phyloP scores from a whole-genome alignment of 192 early-diverging fungal species.

The Backusella circina region DNA sequence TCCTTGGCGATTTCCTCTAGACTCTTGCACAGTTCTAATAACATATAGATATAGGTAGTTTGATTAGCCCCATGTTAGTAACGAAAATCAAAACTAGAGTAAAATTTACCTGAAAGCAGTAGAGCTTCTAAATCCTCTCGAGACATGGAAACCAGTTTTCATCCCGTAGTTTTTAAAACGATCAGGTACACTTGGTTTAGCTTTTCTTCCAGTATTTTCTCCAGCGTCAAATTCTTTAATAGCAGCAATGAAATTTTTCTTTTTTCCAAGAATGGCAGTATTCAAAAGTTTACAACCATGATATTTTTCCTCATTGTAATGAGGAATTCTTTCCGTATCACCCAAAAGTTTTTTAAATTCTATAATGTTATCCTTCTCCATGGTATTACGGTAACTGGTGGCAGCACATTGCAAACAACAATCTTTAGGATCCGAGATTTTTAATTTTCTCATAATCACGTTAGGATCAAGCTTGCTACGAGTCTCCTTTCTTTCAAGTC shows the following conservation, averaged over 20 bases:
- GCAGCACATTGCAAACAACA: constrained; percentile 46
- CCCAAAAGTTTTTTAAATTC: not conserved
- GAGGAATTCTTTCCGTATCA: not conserved
- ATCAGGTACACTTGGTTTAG: constrained; percentile 1
- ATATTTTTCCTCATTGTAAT: constrained; percentile 2
- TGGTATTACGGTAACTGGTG: constrained; percentile 34
- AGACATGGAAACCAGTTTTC: constrained; percentile 13
- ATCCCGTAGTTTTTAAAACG: not conserved
- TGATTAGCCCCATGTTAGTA: not conserved
- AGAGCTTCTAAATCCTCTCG: constrained; percentile 4
- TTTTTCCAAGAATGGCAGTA: constrained; percentile 14
- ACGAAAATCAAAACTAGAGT: not conserved
- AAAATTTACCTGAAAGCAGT: not conserved
- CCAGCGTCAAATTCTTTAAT: not conserved
- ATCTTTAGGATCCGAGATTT: not conserved
- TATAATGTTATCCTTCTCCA: constrained; percentile 19
- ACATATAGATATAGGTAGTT: not conserved
- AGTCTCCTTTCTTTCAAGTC: not conserved
- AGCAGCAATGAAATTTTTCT: not conserved
- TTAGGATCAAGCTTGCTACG: not conserved
- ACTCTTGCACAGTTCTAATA: constrained; percentile 44
- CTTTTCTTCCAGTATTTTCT: not conserved
- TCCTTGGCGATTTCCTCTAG: constrained; percentile 53
- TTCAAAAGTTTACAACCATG: not conserved
- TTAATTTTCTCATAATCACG: not conserved